Evolutionary conservation across 495 filamentous ascomycete species (phyloP), one percentile per base, ranked within the genome.

Genomic region (Aspergillus baeticus): DNA sequence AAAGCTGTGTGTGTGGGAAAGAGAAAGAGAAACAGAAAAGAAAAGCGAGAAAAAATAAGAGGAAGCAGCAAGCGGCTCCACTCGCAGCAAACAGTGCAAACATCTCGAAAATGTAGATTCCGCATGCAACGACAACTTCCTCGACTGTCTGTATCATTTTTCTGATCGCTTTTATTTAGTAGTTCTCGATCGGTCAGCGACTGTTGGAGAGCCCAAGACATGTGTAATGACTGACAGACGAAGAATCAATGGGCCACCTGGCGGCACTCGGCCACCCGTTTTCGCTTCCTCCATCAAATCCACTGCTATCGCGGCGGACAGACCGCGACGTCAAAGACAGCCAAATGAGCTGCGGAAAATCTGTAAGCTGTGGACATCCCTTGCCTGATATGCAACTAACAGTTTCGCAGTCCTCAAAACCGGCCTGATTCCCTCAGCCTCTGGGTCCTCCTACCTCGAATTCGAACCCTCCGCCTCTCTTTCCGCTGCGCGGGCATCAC

Each of bases 361-460:
- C 69, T 96, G 92, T 94, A 82, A 69, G 87, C 42, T 22, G n/a
- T n/a, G 0, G 10, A 22, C 50, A 38, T 22, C 38, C 34, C 33
- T 48, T 20, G 3, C 7, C 23, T 50, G 20, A 20, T 26, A 6
- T 14, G 21, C 26, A 47, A 37, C 65, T 70, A 35, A 70, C 56
- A 5, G 15, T 10, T 31, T 14, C 33, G 1, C 50, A 98, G 93
- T 91, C 61, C 77, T 98, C 29, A 90, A 94, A 72, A 98, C 94
- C 10, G 90, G 90, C 42, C 81, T 98, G 20, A 91, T 91, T 3
- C 94, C 95, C 10, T 95, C 94, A 2, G 94, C 95, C 7, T 91
- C 91, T 20, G 94, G 94, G 45, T 97, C 92, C 26, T 88, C 95
- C 49, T 98, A 97, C 66, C 80, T 96, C 54, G 94, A 98, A 77